Conservation (phyloP, 164 flowering plant species). For the Nymphaea colorata region DNA sequence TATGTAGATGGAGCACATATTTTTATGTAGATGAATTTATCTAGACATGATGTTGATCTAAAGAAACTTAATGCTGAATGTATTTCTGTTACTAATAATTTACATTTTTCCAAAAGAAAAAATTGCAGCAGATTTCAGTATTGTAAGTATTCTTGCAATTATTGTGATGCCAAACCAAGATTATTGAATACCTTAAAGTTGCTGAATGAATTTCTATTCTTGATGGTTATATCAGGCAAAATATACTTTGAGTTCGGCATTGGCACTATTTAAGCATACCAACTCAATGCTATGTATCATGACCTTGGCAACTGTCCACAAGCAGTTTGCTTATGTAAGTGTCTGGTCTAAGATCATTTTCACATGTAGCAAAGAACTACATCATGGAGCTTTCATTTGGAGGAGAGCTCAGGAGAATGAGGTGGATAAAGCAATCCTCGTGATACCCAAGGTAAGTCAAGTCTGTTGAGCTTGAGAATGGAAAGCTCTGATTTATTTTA, state of each 20-base stretch:
- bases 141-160: too few species aligned
- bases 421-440: background rate
- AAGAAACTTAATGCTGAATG: too few species aligned
- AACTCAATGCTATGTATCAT: slow-evolving; percentile 18
- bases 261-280: slow-evolving; percentile 54
- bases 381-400: slow-evolving; percentile 65
- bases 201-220: too few species aligned
- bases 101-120: too few species aligned
- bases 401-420: slow-evolving; percentile 30
- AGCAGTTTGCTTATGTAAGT: slow-evolving; percentile 41
- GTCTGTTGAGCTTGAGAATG: background rate
- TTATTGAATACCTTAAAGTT: too few species aligned
- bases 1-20: too few species aligned
- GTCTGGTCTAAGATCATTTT: slow-evolving; percentile 56
- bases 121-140: too few species aligned
- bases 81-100: too few species aligned
- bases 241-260: slow-evolving; percentile 35
- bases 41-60: too few species aligned
- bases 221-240: slow-evolving; percentile 35
- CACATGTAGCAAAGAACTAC: slow-evolving; percentile 65
- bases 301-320: slow-evolving; percentile 12
- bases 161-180: too few species aligned
- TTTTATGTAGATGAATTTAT: too few species aligned
- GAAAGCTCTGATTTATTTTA: background rate
- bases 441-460: background rate